Base-by-base conservation (phyloP, 2,329 filamentous ascomycete genomes). In the Dothideomycetidae sp. region DNA sequence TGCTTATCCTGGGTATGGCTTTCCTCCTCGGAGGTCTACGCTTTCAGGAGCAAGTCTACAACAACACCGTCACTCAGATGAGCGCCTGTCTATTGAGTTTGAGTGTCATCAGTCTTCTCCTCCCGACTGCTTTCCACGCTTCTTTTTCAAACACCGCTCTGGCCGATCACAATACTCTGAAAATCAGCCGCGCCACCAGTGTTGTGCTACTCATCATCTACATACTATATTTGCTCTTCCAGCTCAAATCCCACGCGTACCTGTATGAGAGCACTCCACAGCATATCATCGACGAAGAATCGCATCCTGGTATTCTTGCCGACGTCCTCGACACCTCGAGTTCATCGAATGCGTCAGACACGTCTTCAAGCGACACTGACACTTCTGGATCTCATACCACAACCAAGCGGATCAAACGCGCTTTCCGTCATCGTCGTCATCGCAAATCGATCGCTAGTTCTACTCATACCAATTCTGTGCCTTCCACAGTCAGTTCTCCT, bases 51-150 rank as follows among this genome's bases (percentile, higher is more conserved):
- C 86, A 93, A 73, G 78, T 94, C 44, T 94, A 93, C 62, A 94
- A 93, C 61, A 90, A 77, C 60, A 93, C 83, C 14, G 83, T 93
- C 41, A 93, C 85, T 1, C 85, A 94, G 56, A 93, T 93, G 83
- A 93, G 84, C 55, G 86, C 86, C 36, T 93, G 84, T 61, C 67
- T 94, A 49, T 71, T 94, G 48, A 92, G 83, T 64, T 60, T 93
- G 58, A 86, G 81, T 53, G 86, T 93, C 43, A 86, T 83, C 60
- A 93, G 85, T 63, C 66, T 93, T 14, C 70, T 93, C 16, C 62
- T 94, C 28, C 45, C 81, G 68, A 93, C 86, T 21, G 86, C 86
- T 3, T 94, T 94, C 56, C 84, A 94, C 53, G 83, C 84, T 11
- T 90, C 86, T 0, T 94, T 90, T 59, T 55, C 50, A 32, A 46